Base-by-base conservation (phyloP, 352 stramenopile genomes). In the Globisporangium orthogonon region DNA sequence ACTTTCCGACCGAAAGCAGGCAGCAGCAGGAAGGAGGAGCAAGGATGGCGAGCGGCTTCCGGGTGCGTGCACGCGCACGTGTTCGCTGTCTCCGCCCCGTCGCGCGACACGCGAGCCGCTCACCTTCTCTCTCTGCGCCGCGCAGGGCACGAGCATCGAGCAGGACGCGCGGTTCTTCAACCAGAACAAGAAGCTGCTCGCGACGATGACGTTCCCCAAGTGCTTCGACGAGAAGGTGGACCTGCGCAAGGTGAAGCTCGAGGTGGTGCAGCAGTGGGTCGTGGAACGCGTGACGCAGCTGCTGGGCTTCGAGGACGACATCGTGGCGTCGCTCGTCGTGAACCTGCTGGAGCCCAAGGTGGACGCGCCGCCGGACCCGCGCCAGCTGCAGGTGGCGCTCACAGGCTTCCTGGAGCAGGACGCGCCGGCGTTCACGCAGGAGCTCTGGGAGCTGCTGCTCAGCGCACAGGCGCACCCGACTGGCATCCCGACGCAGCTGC, bases 331-430 rank as follows among this genome's bases (percentile, higher is more conserved):
- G 31, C 78, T 93, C 62, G 74, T 85, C 37, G 83, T 88, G 51
- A 95, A 95, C 63, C 62, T 95, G 35, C 69, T 95, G n/a, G 82
- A 94, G 64, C 73, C 82, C 2, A 80, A 83, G 48, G 81, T 86
- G 51, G 72, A 85, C 62, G 82, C 89, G 63, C 61, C 54, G 9
- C 62, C 92, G 43, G 84, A 97, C 56, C 89, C 91, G 29, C 84
- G 87, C 23, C 70, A 94, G 58, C 65, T 97, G 59, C 91, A 97
- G 67, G 51, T 97, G 55, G 77, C 87, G 40, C 66, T 97, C 54
- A 97, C 87, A 41, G 89, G 85, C 11, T 97, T 97, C 62, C 58
- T 97, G n/a, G 87, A 94, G 56, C 96, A 96, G 54, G 78, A 97
- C 51, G 76, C 87, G 18, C 62, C 69, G 3, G 35, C 56, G 30